Base-by-base conservation (phyloP, 495 filamentous ascomycete genomes). In the Xylaria palmicola region DNA sequence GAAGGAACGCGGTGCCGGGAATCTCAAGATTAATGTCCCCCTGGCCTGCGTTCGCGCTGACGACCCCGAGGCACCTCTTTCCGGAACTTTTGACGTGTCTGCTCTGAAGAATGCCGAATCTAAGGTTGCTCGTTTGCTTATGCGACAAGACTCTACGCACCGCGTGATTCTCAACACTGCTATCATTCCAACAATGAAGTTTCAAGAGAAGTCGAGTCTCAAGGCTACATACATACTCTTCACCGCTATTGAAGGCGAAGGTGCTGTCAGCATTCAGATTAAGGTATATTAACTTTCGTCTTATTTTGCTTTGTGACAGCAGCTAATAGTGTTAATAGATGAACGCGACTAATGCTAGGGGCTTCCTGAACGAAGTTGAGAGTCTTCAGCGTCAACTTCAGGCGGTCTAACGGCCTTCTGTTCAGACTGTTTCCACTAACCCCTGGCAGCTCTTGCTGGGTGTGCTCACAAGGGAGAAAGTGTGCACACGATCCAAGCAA, bases 131-230 rank as follows among this genome's bases (percentile, higher is more conserved):
- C 87, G 92, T 24, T 82, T 97, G 65, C 83, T 97, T 60, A 91
- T 97, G 87, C 85, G 92, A 5, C 91, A 93, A 43, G 91, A 96
- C 62, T 89, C 90, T 40, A 90, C 88, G 5, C 81, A 88, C 55
- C 84, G 90, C n/a, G 87, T 96, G n/a, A 85, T 94, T 68, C 80
- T 97, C 39, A 97, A 97, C 73, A 88, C 87, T 4, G 82, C 85
- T 1, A 77, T 97, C 56, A 83, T 89, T 47, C 86, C 88, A 65
- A 82, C 84, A 5, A 88, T 93, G 83, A 82, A 82, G 36, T 86
- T 90, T 65, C 85, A 89, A 30, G 85, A 90, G 20, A 89, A 85
- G 63, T 81, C 83, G 51, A 80, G 88, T 49, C 74, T 83, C 41
- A 82, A 88, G 62, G 79, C 85, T 19, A 85, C 77, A 3, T 71